Evolutionary conservation across 208 protist genomes (phyloP).

Genomic region (Acanthamoeba castellanii): DNA sequence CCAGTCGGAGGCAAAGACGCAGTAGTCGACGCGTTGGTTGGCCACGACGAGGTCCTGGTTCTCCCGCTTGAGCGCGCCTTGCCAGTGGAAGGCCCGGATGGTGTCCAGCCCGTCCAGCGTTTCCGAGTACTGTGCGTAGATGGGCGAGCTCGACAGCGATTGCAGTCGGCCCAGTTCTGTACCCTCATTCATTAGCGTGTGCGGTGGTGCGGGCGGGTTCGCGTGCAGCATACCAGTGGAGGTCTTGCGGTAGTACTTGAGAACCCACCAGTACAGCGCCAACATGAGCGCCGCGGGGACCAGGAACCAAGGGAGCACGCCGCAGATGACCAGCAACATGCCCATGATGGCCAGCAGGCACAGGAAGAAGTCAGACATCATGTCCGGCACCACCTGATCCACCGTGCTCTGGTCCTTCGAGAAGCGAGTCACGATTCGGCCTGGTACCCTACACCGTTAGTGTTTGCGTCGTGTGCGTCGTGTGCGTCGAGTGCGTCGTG

Average conservation of each 20-base stretch:
- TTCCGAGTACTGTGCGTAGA: conserved; percentile 90
- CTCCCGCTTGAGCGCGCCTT: conserved; percentile 64
- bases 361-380: neutral
- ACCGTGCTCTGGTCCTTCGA: conserved; percentile 92
- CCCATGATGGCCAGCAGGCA: neutral
- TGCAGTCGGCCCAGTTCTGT: conserved; percentile 90
- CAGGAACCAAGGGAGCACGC: conserved; percentile 67
- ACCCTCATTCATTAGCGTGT: neutral
- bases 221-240: neutral
- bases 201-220: neutral
- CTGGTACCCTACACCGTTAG: conserved; percentile 75
- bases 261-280: conserved; percentile 71
- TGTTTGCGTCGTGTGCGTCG: conserved; percentile 35
- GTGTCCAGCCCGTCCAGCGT: conserved; percentile 87
- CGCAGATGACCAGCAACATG: conserved; percentile 29
- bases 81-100: conserved; percentile 87
- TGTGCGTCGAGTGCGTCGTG: too few relatives aligned
- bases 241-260: conserved; percentile 50
- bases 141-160: conserved; percentile 87
- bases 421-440: conserved; percentile 96
- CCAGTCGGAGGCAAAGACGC: conserved; percentile 75
- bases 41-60: conserved; percentile 72
- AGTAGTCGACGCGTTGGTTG: conserved; percentile 81
- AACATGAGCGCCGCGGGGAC: conserved; percentile 8
- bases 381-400: conserved; percentile 81